These are phyloP conservation scores for Candida coleopterorum DNA, from an alignment of 805 yeast species.

Conservation along the genomic window DNA sequence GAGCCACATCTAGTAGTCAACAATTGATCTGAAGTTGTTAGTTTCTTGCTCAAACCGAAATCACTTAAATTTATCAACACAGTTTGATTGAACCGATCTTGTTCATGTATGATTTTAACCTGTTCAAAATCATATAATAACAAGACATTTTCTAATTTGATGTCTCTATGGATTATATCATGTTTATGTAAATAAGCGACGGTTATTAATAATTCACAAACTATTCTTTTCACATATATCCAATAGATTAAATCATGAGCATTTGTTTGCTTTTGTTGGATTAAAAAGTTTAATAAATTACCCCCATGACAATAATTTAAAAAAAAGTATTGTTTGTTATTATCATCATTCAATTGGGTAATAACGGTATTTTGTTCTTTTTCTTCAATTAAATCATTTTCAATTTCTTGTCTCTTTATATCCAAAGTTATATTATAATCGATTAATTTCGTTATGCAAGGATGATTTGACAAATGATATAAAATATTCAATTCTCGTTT, in stretches of 20 bases:
- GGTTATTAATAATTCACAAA: conserved; percentile 67
- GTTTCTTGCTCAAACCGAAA: conserved; percentile 78
- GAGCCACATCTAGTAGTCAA: conserved; percentile 92
- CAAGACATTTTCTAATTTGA: conserved; percentile 84
- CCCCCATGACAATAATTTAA: conserved; percentile 83
- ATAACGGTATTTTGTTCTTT: neutral
- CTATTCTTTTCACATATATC: conserved; percentile 52
- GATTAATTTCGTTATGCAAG: conserved; percentile 60
- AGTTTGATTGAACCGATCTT: neutral
- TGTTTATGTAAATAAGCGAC: conserved; percentile 65
- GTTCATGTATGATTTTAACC: conserved; percentile 18
- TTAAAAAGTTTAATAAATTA: conserved; percentile 62
- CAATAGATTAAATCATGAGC: conserved; percentile 39
- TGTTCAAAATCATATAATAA: conserved; percentile 31
- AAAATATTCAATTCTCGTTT: conserved; percentile 68
- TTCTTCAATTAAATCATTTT: conserved; percentile 11
- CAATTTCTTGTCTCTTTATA: conserved; percentile 21
- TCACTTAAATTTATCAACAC: conserved; percentile 62
- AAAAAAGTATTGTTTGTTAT: conserved; percentile 45
- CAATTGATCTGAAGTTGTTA: conserved; percentile 56
- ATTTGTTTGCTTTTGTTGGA: conserved; percentile 24
- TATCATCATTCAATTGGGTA: neutral
- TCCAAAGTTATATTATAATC: conserved; percentile 41
- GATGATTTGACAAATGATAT: conserved; percentile 49
- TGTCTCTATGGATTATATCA: conserved; percentile 80